phyloP scores from a whole-genome alignment of 2,329 filamentous ascomycete species.

The Elsinoe perseae region DNA sequence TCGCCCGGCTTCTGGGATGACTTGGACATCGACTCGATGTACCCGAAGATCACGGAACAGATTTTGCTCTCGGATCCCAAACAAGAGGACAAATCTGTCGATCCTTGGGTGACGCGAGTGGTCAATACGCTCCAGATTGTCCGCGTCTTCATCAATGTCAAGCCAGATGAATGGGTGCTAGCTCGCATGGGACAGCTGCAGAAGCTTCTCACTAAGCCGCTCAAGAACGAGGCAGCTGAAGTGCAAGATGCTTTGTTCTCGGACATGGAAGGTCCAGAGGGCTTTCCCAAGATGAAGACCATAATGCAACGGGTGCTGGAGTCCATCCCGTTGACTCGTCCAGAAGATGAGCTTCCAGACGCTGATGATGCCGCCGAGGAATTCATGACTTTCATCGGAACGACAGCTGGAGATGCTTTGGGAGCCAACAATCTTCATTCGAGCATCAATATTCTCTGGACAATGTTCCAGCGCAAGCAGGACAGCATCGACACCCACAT shows the following conservation, averaged over 20 bases:
- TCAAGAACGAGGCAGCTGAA: slow-evolving; percentile 83
- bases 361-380: slow-evolving; percentile 70
- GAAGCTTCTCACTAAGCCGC: slow-evolving; percentile 79
- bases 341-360: slow-evolving; percentile 63
- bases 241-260: slow-evolving; percentile 87
- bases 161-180: slow-evolving; percentile 84
- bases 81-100: slow-evolving; percentile 45
- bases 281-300: slow-evolving; percentile 56
- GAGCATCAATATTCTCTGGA: slow-evolving; percentile 90
- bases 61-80: slow-evolving; percentile 67
- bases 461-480: slow-evolving; percentile 74
- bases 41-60: slow-evolving; percentile 80
- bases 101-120: slow-evolving; percentile 75
- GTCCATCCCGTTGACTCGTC: slow-evolving; percentile 71
- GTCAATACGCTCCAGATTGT: slow-evolving; percentile 92
- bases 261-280: slow-evolving; percentile 59
- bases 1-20: slow-evolving; percentile 87
- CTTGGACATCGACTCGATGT: slow-evolving; percentile 73
- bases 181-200: slow-evolving; percentile 70
- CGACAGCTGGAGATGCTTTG: slow-evolving; percentile 80
- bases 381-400: slow-evolving; percentile 74
- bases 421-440: slow-evolving; percentile 45
- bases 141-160: slow-evolving; percentile 78
- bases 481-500: slow-evolving; percentile 87
- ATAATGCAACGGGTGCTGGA: slow-evolving; percentile 77